A percentile compares a stretch with the other conserved stretches of the same genome.
phyloP scores from a whole-genome alignment of 2,329 filamentous ascomycete species.

The Sphaerulina vaccinii region DNA sequence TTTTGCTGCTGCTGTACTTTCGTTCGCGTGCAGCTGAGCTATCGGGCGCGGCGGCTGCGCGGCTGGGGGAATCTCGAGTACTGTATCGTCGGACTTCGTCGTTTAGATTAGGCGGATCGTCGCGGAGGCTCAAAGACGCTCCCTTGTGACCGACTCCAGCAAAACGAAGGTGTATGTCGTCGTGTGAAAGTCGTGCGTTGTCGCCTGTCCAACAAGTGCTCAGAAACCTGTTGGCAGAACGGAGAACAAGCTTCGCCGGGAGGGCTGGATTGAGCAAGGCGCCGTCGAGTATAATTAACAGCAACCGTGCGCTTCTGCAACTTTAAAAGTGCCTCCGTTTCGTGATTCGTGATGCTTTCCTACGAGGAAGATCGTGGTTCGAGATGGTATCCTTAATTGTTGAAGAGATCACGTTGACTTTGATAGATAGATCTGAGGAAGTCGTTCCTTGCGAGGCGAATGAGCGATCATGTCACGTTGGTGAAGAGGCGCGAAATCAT shows the following conservation, averaged over 20 bases:
- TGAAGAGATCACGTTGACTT: no score
- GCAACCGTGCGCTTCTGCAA: conserved; percentile 5
- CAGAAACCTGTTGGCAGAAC: conserved; percentile 14
- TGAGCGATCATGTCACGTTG: not conserved
- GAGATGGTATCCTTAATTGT: no score
- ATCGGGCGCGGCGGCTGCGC: not conserved
- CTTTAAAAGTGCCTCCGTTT: not conserved
- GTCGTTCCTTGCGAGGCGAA: no score
- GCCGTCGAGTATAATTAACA: conserved; percentile 1
- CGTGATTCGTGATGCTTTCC: not conserved
- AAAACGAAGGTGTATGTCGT: conserved; percentile 5
- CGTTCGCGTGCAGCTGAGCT: not conserved
- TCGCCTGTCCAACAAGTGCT: conserved; percentile 6
- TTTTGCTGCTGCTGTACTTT: not conserved
- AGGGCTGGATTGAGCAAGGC: conserved; percentile 3
- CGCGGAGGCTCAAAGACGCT: conserved; percentile 1
- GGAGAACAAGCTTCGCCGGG: conserved; percentile 11
- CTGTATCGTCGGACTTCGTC: not conserved
- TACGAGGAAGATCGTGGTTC: not conserved
- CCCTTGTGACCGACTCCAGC: not conserved
- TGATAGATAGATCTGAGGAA: no score
- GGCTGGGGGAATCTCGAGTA: not conserved
- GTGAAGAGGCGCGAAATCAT: no score
- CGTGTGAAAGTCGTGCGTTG: not conserved
- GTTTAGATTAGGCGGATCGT: not conserved